These are phyloP conservation scores for Russula sp. DNA, from an alignment of 768 basidiomycete genomes.

Conservation along the genomic window DNA sequence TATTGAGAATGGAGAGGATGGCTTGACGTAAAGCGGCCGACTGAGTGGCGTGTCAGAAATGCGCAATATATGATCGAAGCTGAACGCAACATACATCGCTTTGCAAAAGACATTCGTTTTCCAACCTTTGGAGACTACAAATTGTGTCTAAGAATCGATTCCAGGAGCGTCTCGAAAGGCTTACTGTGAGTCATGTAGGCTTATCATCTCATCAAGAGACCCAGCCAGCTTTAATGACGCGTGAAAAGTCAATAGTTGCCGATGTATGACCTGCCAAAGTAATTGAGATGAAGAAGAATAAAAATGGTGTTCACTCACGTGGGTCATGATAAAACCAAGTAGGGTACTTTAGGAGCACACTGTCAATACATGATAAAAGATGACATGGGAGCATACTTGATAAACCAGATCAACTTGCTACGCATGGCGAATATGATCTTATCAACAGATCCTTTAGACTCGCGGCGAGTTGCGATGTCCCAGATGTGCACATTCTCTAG, in stretches of 20 bases:
- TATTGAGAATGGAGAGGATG: constrained; percentile 65
- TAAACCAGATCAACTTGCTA: constrained; percentile 75
- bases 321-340: constrained; percentile 65
- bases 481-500: constrained; percentile 66
- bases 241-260: constrained; percentile 56
- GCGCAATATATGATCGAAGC: not conserved
- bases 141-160: not conserved
- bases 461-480: constrained; percentile 33
- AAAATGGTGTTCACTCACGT: constrained; percentile 40
- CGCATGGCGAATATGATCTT: constrained; percentile 75
- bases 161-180: constrained; percentile 26
- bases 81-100: constrained; percentile 41
- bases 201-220: constrained; percentile 75
- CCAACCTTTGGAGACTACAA: constrained; percentile 52
- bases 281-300: not conserved
- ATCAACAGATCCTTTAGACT: constrained; percentile 39
- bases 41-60: constrained; percentile 33
- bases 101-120: constrained; percentile 58
- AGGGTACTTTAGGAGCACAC: constrained; percentile 41
- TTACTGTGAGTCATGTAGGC: constrained; percentile 63
- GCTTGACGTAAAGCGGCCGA: constrained; percentile 58
- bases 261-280: constrained; percentile 55
- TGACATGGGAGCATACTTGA: constrained; percentile 52
- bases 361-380: not conserved
- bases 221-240: constrained; percentile 44